Evolutionary conservation across 1,284 basidiomycete genomes (phyloP), one percentile per base, ranked within the genome.

Genomic region (Trichosporon sp.): DNA sequence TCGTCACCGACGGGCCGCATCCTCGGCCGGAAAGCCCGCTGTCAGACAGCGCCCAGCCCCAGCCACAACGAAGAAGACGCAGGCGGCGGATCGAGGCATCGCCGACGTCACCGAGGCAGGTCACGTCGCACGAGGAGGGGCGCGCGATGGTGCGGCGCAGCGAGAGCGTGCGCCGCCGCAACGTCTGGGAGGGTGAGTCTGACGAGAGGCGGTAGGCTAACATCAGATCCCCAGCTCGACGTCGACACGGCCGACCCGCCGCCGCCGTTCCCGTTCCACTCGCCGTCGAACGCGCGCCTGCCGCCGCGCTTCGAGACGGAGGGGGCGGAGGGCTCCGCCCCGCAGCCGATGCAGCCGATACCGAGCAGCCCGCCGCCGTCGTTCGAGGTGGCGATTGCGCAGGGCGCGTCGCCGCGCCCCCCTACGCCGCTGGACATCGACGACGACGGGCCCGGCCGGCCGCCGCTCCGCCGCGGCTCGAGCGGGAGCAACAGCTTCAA

Each of bases 121-220:
- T 81, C 0, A 68, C 70, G 21, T 74, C 75, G 0, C 72, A 76
- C 38, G 80, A 81, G 58, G 80, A 82, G 66, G 80, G 80, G 2
- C 67, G 75, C 27, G 78, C 78, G 21, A 76, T 51, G 80, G 78
- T 81, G 23, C 75, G 79, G 8, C 76, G 81, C 58, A 75, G 79
- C 18, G 80, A 79, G 5, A 80, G 78, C 69, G 80, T 81, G 79
- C 73, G 81, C 12, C 69, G 81, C n/a, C 65, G 74, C 13, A 82
- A 81, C 63, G 75, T 82, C 3, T 82, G 81, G 81, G 81, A 82
- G 65, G 78, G 80, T 80, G 60, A 66, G 79, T 75, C 12, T 13
- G 12, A 6, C 1, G 29, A 31, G 18, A 18, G 35, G 42, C 27
- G 13, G 25, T 15, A 15, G 23, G 56, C 65, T 62, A 35, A 67